phyloP scores from a whole-genome alignment of 768 basidiomycete genomes.

The Mycena floridula region DNA sequence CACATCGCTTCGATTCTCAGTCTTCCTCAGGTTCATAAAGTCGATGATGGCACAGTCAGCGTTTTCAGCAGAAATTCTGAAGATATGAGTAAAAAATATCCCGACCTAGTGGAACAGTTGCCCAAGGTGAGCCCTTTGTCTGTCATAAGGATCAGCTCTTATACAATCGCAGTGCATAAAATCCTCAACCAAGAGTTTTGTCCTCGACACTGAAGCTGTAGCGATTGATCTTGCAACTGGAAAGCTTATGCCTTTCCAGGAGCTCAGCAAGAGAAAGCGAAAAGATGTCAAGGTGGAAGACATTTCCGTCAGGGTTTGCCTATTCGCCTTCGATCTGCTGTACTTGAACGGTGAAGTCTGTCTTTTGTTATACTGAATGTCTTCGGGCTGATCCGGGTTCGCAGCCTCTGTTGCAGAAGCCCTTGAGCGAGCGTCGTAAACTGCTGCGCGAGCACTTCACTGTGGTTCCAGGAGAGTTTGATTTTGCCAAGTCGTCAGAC shows the following conservation, averaged over 20 bases:
- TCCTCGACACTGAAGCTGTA: slow-evolving; percentile 94
- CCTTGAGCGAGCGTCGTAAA: slow-evolving; percentile 69
- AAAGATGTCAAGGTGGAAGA: slow-evolving; percentile 98
- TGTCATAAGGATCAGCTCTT: slow-evolving; percentile 4
- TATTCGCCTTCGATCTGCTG: slow-evolving; percentile 95
- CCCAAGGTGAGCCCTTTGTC: slow-evolving; percentile 53
- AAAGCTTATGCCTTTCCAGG: slow-evolving; percentile 96
- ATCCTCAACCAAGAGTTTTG: slow-evolving; percentile 79
- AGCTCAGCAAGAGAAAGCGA: slow-evolving; percentile 87
- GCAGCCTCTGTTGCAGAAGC: slow-evolving; percentile 77
- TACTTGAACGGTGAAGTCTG: slow-evolving; percentile 93
- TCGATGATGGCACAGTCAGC: slow-evolving; percentile 76
- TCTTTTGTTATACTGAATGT: neutral
- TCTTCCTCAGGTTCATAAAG: slow-evolving; percentile 67
- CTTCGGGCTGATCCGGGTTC: neutral
- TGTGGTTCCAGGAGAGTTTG: slow-evolving; percentile 82
- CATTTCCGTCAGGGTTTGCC: slow-evolving; percentile 92
- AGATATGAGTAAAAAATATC: slow-evolving; percentile 99
- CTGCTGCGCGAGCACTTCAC: slow-evolving; percentile 78
- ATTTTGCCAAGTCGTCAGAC: slow-evolving; percentile 89
- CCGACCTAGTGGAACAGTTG: slow-evolving; percentile 92
- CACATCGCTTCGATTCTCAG: slow-evolving; percentile 1
- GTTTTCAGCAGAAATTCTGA: slow-evolving; percentile 98
- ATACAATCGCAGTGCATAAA: slow-evolving; percentile 66
- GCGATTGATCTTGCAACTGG: slow-evolving; percentile 83